Conservation (phyloP, 1,284 basidiomycete genomes). For the Agaricales sp. region DNA sequence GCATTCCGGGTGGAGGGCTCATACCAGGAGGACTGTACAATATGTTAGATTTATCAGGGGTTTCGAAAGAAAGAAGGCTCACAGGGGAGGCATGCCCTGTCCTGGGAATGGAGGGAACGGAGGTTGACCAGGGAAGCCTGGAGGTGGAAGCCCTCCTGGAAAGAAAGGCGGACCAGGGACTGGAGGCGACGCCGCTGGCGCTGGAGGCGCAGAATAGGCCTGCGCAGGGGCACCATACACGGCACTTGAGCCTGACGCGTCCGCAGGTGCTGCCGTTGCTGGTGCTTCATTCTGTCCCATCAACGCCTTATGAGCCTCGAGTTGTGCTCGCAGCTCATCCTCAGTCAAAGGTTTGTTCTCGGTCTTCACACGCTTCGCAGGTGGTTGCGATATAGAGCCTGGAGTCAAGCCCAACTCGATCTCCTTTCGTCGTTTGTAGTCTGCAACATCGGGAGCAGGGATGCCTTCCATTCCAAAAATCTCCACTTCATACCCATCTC, state of each 20-base stretch:
- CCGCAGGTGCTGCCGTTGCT: conserved; percentile 22
- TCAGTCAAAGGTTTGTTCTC: conserved; percentile 77
- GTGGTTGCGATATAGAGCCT: conserved; percentile 70
- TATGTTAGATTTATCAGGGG: conserved; percentile 16
- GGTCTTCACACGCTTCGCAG: conserved; percentile 73
- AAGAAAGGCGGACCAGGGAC: conserved; percentile 27
- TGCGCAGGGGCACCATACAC: conserved; percentile 64
- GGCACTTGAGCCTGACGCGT: conserved; percentile 31
- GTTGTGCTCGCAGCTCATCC: conserved; percentile 76
- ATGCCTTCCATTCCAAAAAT: conserved; percentile 99
- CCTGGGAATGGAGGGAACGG: conserved; percentile 25
- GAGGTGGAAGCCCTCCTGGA: conserved; percentile 23
- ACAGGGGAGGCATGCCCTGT: conserved; percentile 28
- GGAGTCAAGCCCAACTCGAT: conserved; percentile 82
- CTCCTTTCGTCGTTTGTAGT: conserved; percentile 92
- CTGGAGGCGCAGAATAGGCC: conserved; percentile 49
- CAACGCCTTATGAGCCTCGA: conserved; percentile 84
- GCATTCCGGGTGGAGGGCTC: conserved; percentile 16
- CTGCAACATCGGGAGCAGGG: conserved; percentile 86
- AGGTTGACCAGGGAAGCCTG: conserved; percentile 21
- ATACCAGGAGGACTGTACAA: conserved; percentile 13
- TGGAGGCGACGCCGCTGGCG: conserved; percentile 25
- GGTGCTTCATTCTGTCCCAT: conserved; percentile 63
- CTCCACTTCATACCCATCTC: conserved; percentile 97
- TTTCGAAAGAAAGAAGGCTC: conserved; percentile 9